Evolutionary conservation across 176 grass and related monocot species (phyloP).

Genomic region (Zea luxurians): DNA sequence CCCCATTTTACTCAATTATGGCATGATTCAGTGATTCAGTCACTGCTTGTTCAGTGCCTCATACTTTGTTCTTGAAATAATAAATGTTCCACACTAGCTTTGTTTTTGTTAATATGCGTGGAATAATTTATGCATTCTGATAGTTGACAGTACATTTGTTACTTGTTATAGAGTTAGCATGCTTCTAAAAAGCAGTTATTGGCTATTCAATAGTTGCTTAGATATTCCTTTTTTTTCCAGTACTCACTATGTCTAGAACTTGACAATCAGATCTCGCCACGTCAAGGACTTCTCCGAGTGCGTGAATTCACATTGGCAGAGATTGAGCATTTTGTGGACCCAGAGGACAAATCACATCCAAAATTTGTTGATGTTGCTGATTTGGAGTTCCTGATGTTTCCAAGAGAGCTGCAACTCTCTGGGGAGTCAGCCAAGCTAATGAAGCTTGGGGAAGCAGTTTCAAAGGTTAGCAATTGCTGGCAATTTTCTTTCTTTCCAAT

Average conservation of each 20-base stretch:
- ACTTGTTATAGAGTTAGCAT: not conserved
- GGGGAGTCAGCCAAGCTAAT: constrained; percentile 51
- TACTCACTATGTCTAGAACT: constrained; percentile 25
- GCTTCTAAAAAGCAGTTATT: not conserved
- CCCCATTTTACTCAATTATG: not conserved
- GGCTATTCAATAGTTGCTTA: not conserved
- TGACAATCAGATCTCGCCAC: constrained; percentile 64
- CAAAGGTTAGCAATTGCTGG: constrained; percentile 49
- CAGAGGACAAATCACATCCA: constrained; percentile 70
- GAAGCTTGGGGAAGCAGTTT: constrained; percentile 66
- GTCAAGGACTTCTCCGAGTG: constrained; percentile 82
- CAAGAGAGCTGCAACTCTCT: too few relatives aligned
- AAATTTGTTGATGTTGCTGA: too few relatives aligned
- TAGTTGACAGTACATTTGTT: not conserved
- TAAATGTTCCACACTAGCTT: not conserved
- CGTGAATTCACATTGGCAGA: constrained; percentile 84
- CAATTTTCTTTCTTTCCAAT: not conserved
- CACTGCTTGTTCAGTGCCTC: not conserved
- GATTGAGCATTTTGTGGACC: constrained; percentile 91
- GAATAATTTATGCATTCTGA: constrained; percentile 6
- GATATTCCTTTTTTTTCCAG: not conserved
- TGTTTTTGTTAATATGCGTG: not conserved
- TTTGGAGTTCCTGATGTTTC: too few relatives aligned
- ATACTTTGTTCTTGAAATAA: not conserved
- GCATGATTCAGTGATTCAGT: not conserved